These are phyloP conservation scores for Dalechampia spathulata DNA, from an alignment of 441 rosid species.

Conservation along the genomic window DNA sequence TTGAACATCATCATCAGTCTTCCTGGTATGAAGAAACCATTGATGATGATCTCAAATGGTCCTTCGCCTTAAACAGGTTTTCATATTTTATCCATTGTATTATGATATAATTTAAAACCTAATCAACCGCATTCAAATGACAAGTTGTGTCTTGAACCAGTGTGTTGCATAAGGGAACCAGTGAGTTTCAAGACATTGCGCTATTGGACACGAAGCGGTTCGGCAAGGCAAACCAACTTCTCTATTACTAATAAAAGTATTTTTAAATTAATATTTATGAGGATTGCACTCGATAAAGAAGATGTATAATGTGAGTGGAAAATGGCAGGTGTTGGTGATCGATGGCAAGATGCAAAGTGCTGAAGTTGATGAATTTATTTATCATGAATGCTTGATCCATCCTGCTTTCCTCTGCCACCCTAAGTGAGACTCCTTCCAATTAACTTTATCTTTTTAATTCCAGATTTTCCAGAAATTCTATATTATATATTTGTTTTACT, in stretches of 20 bases:
- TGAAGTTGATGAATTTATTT: constrained; percentile 82
- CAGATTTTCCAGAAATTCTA: no score
- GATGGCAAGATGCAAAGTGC: constrained; percentile 99
- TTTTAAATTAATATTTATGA: no score
- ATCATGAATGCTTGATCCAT: constrained; percentile 90
- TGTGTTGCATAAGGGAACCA: constrained; percentile 66
- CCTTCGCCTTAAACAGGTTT: constrained; percentile 86
- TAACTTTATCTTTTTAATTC: background rate
- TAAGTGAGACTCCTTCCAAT: constrained; percentile 40
- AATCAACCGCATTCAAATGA: no score
- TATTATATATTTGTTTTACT: no score
- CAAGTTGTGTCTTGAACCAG: no score
- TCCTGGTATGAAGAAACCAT: constrained; percentile 80
- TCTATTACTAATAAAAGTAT: background rate
- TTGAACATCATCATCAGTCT: background rate
- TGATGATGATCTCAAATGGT: constrained; percentile 90
- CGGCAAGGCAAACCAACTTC: constrained; percentile 50
- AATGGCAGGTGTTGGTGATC: constrained; percentile 60
- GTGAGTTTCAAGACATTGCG: constrained; percentile 75
- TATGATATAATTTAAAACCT: no score
- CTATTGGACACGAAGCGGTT: constrained; percentile 80
- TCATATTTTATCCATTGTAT: no score
- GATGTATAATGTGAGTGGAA: no score
- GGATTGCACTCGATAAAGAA: no score
- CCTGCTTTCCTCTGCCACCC: constrained; percentile 71